Conservation (phyloP, 2,329 filamentous ascomycete species). For the Pseudogymnoascus sp. region DNA sequence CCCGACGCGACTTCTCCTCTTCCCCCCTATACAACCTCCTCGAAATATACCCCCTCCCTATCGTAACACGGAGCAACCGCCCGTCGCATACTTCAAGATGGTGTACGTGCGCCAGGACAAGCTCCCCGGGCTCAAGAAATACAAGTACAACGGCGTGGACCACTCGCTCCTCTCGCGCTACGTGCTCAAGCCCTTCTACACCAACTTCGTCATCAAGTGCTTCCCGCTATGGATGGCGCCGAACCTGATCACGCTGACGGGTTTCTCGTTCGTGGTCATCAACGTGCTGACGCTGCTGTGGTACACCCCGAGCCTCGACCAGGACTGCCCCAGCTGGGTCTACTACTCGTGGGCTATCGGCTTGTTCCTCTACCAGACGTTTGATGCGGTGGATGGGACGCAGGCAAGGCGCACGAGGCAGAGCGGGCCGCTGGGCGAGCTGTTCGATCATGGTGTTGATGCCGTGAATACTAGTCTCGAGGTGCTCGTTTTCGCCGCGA, state of each 20-base stretch:
- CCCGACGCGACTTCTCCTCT: neutral
- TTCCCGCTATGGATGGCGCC: slow-evolving; percentile 95
- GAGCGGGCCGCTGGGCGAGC: slow-evolving; percentile 86
- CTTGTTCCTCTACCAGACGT: slow-evolving; percentile 93
- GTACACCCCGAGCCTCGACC: slow-evolving; percentile 91
- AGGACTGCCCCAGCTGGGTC: slow-evolving; percentile 90
- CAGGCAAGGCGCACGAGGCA: slow-evolving; percentile 91
- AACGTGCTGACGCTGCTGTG: slow-evolving; percentile 90
- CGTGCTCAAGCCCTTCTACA: slow-evolving; percentile 96
- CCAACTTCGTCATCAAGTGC: slow-evolving; percentile 82
- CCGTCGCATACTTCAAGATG: slow-evolving; percentile 45
- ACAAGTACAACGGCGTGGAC: slow-evolving; percentile 92
- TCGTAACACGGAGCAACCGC: neutral
- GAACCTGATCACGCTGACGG: slow-evolving; percentile 79
- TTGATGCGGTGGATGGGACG: slow-evolving; percentile 90
- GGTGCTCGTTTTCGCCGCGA: slow-evolving; percentile 81
- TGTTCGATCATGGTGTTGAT: slow-evolving; percentile 97
- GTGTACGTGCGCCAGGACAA: slow-evolving; percentile 92
- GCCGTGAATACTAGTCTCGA: slow-evolving; percentile 94
- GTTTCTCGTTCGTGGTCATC: slow-evolving; percentile 79
- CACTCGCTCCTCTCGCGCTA: slow-evolving; percentile 85
- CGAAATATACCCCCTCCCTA: neutral
- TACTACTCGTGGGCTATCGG: slow-evolving; percentile 87
- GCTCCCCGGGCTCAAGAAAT: slow-evolving; percentile 80
- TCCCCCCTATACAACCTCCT: neutral